These are phyloP conservation scores for Flaveria robusta DNA, from an alignment of 129 eudicot species.

Conservation along the genomic window DNA sequence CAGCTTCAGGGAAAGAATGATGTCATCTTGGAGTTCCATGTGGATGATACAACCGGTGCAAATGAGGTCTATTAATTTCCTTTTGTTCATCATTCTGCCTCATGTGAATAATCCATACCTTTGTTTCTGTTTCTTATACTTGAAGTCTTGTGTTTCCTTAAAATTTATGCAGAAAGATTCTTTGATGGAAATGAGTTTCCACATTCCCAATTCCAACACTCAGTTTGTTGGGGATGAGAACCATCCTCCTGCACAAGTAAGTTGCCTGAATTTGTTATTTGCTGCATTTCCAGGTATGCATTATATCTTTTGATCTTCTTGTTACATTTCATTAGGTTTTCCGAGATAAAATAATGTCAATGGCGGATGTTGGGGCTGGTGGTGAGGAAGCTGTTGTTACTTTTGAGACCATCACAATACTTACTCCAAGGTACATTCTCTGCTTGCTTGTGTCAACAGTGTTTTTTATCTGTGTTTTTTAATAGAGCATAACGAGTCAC, in stretches of 20 bases:
- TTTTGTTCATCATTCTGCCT: background rate
- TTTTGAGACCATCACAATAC: constrained; percentile 88
- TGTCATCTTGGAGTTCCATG: constrained; percentile 96
- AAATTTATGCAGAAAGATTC: constrained; percentile 76
- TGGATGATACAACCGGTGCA: constrained; percentile 97
- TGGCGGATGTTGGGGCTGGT: constrained; percentile 93
- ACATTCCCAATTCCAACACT: constrained; percentile 87
- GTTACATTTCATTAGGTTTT: constrained; percentile 55
- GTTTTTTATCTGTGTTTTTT: background rate
- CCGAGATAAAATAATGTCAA: constrained; percentile 70
- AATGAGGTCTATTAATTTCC: constrained; percentile 63
- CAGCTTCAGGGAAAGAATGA: constrained; percentile 97
- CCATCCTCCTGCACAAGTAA: constrained; percentile 88
- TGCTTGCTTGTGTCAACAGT: background rate
- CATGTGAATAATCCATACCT: background rate
- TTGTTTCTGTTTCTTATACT: constrained; percentile 5
- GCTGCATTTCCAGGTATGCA: constrained; percentile 7
- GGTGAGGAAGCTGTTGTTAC: constrained; percentile 96
- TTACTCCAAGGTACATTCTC: constrained; percentile 80
- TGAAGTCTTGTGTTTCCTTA: constrained; percentile 3
- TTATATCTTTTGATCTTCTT: background rate
- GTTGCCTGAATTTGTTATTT: constrained; percentile 10
- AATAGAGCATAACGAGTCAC: constrained; percentile 4
- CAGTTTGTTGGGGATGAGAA: constrained; percentile 97
- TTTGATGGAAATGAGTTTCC: constrained; percentile 95